A percentile compares a stretch with the other conserved stretches of the same genome.
phyloP scores from a whole-genome alignment of 306 rosid species.

The Acacia crassicarpa region DNA sequence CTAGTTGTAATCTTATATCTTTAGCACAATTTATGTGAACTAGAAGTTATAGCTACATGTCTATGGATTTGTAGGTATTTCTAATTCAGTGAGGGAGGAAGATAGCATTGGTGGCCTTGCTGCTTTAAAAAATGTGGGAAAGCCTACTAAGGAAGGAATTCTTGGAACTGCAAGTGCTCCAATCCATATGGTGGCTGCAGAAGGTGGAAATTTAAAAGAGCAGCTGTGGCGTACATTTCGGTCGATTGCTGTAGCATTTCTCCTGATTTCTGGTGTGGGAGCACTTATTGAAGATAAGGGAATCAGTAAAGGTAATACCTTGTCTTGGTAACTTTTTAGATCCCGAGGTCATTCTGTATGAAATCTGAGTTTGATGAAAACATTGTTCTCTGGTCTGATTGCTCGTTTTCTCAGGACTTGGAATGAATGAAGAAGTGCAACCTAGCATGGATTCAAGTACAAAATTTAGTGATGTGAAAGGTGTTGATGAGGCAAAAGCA shows the following conservation, averaged over 20 bases:
- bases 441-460: constrained; percentile 79
- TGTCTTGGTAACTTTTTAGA: constrained; percentile 24
- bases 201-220: constrained; percentile 71
- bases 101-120: constrained; percentile 55
- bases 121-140: constrained; percentile 60
- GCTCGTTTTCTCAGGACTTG: constrained; percentile 54
- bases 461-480: constrained; percentile 79
- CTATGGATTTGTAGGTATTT: constrained; percentile 55
- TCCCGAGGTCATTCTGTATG: background rate
- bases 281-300: constrained; percentile 80
- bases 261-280: constrained; percentile 73
- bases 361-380: constrained; percentile 12
- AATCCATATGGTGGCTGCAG: constrained; percentile 69
- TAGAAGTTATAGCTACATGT: constrained; percentile 47
- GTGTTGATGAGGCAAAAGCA: constrained; percentile 90
- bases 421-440: constrained; percentile 65
- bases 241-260: constrained; percentile 58
- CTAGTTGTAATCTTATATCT: background rate
- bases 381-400: constrained; percentile 22
- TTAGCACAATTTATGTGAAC: background rate
- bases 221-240: constrained; percentile 78
- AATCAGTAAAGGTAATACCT: constrained; percentile 69
- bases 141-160: constrained; percentile 56
- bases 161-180: constrained; percentile 83
- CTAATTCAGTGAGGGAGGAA: constrained; percentile 54